A percentile compares a stretch with the other conserved stretches of the same genome.
These are phyloP conservation scores for Dillenia suffruticosa DNA, from an alignment of 164 flowering plant genomes.

Conservation along the genomic window DNA sequence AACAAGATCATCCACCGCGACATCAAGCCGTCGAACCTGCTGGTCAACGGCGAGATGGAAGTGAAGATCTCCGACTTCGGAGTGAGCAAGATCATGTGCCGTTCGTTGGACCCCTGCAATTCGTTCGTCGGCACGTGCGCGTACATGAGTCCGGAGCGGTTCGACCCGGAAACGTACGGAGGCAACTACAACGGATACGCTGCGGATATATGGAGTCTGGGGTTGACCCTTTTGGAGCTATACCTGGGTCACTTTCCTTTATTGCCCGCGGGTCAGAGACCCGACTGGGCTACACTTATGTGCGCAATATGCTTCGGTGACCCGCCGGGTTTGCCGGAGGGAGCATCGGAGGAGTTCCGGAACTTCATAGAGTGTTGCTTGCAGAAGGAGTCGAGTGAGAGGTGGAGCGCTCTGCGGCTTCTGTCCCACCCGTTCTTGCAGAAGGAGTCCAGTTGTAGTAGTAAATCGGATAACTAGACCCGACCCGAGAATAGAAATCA, in stretches of 20 bases:
- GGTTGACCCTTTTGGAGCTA: constrained; percentile 64
- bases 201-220: constrained; percentile 79
- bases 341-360: constrained; percentile 47
- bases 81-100: constrained; percentile 66
- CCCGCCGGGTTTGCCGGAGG: constrained; percentile 51
- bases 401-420: constrained; percentile 58
- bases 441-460: neutral
- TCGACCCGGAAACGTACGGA: constrained; percentile 70
- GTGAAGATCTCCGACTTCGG: constrained; percentile 87
- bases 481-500: too few relatives aligned
- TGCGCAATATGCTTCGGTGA: constrained; percentile 82
- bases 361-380: constrained; percentile 62
- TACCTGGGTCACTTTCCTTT: constrained; percentile 75
- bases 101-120: constrained; percentile 59
- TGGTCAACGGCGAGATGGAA: constrained; percentile 40
- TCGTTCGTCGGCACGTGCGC: constrained; percentile 86
- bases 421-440: constrained; percentile 58
- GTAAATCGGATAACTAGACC: too few relatives aligned
- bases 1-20: constrained; percentile 77
- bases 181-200: constrained; percentile 59
- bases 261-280: constrained; percentile 53
- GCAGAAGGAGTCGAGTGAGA: constrained; percentile 57
- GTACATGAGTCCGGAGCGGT: constrained; percentile 87
- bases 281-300: constrained; percentile 86
- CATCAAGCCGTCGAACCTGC: constrained; percentile 67